Conservation (phyloP, 306 rosid genomes). For the Quillaja saponaria region DNA sequence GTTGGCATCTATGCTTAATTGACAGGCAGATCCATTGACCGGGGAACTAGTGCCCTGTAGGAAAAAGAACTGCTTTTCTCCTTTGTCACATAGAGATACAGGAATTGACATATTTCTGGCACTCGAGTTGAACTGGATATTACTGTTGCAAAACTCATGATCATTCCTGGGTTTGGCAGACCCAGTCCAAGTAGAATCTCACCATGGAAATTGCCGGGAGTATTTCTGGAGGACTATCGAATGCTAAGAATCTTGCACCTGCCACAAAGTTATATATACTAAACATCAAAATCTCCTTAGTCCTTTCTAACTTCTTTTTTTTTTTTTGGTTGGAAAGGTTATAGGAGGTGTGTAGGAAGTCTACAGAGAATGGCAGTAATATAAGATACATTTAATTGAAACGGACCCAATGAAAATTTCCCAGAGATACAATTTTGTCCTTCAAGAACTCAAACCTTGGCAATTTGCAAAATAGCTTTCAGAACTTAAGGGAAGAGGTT, state of each 20-base stretch:
- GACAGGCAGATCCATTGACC: conserved; percentile 20
- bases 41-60: conserved; percentile 28
- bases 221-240: conserved; percentile 28
- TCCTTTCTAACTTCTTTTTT: no score
- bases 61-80: conserved; percentile 32
- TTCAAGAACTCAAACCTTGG: conserved; percentile 72
- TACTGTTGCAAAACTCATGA: conserved; percentile 7
- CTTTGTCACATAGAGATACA: conserved; percentile 17
- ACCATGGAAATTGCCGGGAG: conserved; percentile 25
- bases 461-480: conserved; percentile 51
- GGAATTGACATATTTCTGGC: conserved; percentile 28
- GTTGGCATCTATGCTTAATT: conserved; percentile 17
- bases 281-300: no score
- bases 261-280: background rate
- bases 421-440: no score
- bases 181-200: conserved; percentile 35
- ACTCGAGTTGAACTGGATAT: conserved; percentile 15
- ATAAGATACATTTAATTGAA: no score
- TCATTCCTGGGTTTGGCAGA: conserved; percentile 26
- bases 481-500: conserved; percentile 55
- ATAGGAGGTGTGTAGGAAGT: no score
- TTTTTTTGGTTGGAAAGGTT: no score
- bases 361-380: no score
- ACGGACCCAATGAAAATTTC: no score
- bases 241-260: conserved; percentile 43